Conservation (phyloP, 306 rosid genomes). For the Carpinus fangiana region DNA sequence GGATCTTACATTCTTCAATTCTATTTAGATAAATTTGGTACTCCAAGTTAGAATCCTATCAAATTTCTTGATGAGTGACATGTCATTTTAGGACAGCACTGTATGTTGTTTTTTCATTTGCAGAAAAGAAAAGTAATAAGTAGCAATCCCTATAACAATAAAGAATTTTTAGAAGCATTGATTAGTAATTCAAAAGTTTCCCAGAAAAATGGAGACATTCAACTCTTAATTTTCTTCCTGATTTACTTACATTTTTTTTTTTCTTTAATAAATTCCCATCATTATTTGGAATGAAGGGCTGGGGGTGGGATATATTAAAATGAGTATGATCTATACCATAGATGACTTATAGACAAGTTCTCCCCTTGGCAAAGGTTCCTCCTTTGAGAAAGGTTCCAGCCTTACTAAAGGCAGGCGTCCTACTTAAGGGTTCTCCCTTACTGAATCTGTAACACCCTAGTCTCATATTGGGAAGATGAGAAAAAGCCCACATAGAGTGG, state of each 20-base stretch:
- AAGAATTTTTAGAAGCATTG: neutral
- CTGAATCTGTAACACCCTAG: no score
- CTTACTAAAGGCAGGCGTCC: no score
- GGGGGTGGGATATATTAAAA: no score
- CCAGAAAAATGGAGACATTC: neutral
- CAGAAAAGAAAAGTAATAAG: neutral
- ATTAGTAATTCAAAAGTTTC: neutral
- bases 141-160: neutral
- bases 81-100: neutral
- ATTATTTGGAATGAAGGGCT: neutral
- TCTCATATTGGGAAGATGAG: no score
- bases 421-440: no score
- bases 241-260: neutral
- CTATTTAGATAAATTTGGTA: neutral
- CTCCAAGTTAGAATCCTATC: neutral
- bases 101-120: neutral
- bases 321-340: no score
- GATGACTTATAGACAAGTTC: no score
- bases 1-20: neutral
- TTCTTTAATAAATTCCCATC: neutral
- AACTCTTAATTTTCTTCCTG: neutral
- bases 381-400: no score
- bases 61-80: neutral
- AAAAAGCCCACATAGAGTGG: no score
- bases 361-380: no score